A percentile compares a stretch with the other conserved stretches of the same genome.
Evolutionary conservation across 192 early-diverging fungal genomes (phyloP).

Genomic region (Physocladia obscura): DNA sequence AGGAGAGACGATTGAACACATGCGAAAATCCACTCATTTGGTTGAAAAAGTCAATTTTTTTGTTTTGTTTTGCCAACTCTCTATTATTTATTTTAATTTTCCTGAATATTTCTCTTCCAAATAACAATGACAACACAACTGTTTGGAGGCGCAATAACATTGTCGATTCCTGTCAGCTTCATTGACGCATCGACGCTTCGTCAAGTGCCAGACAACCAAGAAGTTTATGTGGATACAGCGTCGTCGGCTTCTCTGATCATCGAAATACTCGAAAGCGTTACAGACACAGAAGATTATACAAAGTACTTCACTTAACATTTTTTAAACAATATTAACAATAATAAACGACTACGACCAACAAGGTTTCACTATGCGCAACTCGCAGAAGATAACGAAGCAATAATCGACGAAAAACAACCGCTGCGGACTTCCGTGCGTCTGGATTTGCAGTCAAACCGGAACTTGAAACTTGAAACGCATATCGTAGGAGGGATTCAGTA

Average conservation of each 20-base stretch:
- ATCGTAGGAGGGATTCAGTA: constrained; percentile 66
- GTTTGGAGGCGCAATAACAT: constrained; percentile 71
- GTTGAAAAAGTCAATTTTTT: too few species aligned
- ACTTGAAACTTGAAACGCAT: too few species aligned
- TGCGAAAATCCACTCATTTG: too few species aligned
- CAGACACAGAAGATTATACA: neutral
- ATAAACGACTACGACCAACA: neutral
- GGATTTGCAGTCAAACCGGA: neutral
- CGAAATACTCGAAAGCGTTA: constrained; percentile 77
- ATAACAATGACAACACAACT: constrained; percentile 36
- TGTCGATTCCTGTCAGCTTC: constrained; percentile 58
- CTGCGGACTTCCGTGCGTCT: neutral
- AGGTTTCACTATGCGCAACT: constrained; percentile 81
- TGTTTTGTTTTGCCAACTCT: too few species aligned
- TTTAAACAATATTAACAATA: neutral
- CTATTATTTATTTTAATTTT: too few species aligned
- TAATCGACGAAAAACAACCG: neutral
- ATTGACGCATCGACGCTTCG: constrained; percentile 68
- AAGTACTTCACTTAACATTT: neutral
- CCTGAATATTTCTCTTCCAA: neutral
- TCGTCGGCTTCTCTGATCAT: constrained; percentile 82
- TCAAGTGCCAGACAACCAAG: constrained; percentile 86
- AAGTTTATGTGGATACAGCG: constrained; percentile 75
- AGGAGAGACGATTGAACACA: too few species aligned
- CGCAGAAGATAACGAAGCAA: constrained; percentile 75